Base-by-base conservation (phyloP, 495 filamentous ascomycete species). In the Annulohypoxylon stygium region DNA sequence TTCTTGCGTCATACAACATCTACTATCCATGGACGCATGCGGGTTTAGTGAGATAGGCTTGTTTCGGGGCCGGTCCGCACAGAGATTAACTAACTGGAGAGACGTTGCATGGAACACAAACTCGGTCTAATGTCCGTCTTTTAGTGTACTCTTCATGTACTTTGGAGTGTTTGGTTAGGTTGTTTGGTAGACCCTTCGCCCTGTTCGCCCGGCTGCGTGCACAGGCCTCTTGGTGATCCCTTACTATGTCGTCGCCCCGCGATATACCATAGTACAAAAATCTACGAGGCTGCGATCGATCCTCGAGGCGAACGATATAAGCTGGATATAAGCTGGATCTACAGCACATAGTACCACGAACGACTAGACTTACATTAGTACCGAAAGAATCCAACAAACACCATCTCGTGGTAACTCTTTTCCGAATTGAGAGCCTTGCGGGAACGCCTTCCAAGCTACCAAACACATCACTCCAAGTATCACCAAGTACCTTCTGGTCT, bases 381-480 rank as follows among this genome's bases (percentile, higher is more conserved):
- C 43, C 58, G 67, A 69, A 37, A 12, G 41, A 25, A 60, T 66
- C 34, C 37, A 51, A 67, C 64, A 74, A 69, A 68, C 65, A 34
- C 53, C 70, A 51, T 61, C 41, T 58, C 61, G 25, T 10, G 18
- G 67, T 59, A 68, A 37, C 57, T 69, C 65, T 20, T 65, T 75
- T 63, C 63, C 67, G 16, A 18, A 70, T 67, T 63, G 45, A 65
- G 72, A 61, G 45, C 7, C 57, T 47, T 63, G 62, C 50, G 55
- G 48, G 65, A 69, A 67, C 39, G 61, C 48, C 58, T 63, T 23
- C 53, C 7, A 16, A 55, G 65, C 65, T 64, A 47, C 55, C 61
- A 67, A 67, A 70, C 65, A 73, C 39, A 63, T 59, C 65, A 51
- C 59, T 67, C 61, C 69, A 78, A 70, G 75, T 78, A 78, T 78